A percentile compares a stretch with the other conserved stretches of the same genome.
These are phyloP conservation scores for Nannizziopsis arthrosporioides DNA, from an alignment of 2,329 filamentous ascomycete genomes.

Conservation along the genomic window DNA sequence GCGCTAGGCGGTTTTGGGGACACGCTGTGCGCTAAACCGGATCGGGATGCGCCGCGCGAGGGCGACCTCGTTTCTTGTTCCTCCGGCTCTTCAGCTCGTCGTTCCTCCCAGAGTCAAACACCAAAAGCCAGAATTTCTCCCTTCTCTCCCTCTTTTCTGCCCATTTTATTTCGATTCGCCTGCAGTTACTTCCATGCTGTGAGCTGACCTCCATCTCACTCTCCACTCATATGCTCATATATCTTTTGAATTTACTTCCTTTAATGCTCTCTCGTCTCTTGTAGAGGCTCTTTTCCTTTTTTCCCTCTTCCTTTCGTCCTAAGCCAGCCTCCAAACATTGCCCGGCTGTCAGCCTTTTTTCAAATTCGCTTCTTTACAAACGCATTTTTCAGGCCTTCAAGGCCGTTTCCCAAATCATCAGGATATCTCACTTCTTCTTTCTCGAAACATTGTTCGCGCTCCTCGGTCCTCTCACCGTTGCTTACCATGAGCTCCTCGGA, in stretches of 20 bases:
- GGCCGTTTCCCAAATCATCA: constrained; percentile 16
- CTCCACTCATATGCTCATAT: not conserved
- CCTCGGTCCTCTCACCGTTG: constrained; percentile 11
- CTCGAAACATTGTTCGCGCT: constrained; percentile 12
- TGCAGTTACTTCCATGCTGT: constrained; percentile 13
- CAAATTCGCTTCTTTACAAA: constrained; percentile 1
- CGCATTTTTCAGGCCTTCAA: not conserved
- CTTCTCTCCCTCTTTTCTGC: constrained; percentile 16
- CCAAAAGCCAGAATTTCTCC: too few species aligned
- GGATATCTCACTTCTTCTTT: constrained; percentile 15
- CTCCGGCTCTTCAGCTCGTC: constrained; percentile 29
- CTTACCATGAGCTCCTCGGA: constrained; percentile 55
- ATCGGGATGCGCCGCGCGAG: constrained; percentile 11
- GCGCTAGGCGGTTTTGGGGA: constrained; percentile 2
- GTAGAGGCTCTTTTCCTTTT: constrained; percentile 16
- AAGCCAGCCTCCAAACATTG: constrained; percentile 17
- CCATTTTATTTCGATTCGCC: constrained; percentile 13
- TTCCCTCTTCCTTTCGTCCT: constrained; percentile 12
- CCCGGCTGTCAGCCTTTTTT: constrained; percentile 13
- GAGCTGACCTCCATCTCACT: constrained; percentile 11
- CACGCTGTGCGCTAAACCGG: not conserved
- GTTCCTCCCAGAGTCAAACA: too few species aligned
- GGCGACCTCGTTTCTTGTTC: constrained; percentile 21
- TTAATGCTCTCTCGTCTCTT: not conserved
- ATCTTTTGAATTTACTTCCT: not conserved